Conservation (phyloP, 257 asterid species). For the Striga asiatica region DNA sequence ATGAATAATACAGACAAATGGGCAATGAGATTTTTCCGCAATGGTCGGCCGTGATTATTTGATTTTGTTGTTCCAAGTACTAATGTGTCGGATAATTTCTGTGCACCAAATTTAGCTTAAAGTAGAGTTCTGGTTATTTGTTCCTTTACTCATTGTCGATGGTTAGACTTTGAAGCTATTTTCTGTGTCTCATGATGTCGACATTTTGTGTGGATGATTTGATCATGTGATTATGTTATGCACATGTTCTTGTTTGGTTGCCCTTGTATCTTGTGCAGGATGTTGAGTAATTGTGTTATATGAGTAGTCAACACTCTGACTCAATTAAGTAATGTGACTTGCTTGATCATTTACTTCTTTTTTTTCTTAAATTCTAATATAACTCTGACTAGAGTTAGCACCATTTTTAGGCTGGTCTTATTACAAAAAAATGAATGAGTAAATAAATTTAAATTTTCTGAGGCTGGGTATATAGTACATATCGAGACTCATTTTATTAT, state of each 20-base stretch:
- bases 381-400: slow-evolving; percentile 8
- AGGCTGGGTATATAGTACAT: not conserved
- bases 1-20: too few relatives aligned
- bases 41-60: not conserved
- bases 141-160: slow-evolving; percentile 4
- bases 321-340: not conserved
- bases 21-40: too few relatives aligned
- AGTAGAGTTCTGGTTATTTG: slow-evolving; percentile 2
- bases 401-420: slow-evolving; percentile 2
- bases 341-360: not conserved
- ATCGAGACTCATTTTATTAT: not conserved
- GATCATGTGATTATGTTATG: slow-evolving; percentile 7
- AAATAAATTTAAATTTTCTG: not conserved
- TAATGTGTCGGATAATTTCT: not conserved
- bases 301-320: slow-evolving; percentile 18
- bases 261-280: slow-evolving; percentile 14
- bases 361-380: slow-evolving; percentile 14
- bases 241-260: not conserved
- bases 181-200: slow-evolving; percentile 11
- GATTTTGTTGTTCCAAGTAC: not conserved
- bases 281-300: slow-evolving; percentile 13
- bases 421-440: not conserved
- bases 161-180: slow-evolving; percentile 17
- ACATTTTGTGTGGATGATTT: slow-evolving; percentile 4
- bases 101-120: slow-evolving; percentile 4